Conservation (phyloP, 163 green algal species). For the Picocystis sp. region DNA sequence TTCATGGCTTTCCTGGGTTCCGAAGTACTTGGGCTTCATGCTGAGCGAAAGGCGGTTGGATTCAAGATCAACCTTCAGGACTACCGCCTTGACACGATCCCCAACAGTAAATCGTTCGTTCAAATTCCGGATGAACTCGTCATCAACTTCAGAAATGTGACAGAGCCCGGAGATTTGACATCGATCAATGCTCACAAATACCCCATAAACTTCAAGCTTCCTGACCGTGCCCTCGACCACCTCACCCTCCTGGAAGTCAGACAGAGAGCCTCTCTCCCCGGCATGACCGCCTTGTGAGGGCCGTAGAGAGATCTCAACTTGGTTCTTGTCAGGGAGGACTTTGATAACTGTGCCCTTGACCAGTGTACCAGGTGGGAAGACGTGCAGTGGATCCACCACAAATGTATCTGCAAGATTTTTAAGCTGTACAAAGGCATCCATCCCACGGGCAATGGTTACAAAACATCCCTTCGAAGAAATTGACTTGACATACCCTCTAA, state of each 20-base stretch:
- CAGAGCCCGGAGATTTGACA: conserved; percentile 35
- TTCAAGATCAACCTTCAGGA: conserved; percentile 45
- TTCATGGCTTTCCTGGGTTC: conserved; percentile 22
- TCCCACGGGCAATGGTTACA: conserved; percentile 13
- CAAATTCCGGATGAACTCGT: conserved; percentile 30
- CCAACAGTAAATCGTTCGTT: conserved; percentile 23
- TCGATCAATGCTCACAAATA: conserved; percentile 58
- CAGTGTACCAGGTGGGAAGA: conserved; percentile 54
- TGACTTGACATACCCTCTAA: conserved; percentile 24
- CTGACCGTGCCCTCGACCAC: conserved; percentile 48
- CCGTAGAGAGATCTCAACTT: conserved; percentile 44
- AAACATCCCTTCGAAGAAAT: conserved; percentile 22
- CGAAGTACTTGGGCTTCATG: conserved; percentile 52
- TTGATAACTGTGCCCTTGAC: conserved; percentile 27
- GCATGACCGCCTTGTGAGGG: conserved; percentile 9
- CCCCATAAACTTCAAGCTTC: conserved; percentile 51
- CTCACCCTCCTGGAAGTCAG: conserved; percentile 38
- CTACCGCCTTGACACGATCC: conserved; percentile 29
- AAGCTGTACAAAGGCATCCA: conserved; percentile 53
- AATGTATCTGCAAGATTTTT: conserved; percentile 62
- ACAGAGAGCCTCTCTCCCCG: conserved; percentile 17
- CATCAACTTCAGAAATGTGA: conserved; percentile 58
- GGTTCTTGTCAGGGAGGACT: conserved; percentile 7
- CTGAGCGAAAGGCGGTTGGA: conserved; percentile 38
- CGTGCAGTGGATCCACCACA: conserved; percentile 48